phyloP scores from a whole-genome alignment of 2,329 filamentous ascomycete genomes.

The Neopestalotiopsis clavispora region DNA sequence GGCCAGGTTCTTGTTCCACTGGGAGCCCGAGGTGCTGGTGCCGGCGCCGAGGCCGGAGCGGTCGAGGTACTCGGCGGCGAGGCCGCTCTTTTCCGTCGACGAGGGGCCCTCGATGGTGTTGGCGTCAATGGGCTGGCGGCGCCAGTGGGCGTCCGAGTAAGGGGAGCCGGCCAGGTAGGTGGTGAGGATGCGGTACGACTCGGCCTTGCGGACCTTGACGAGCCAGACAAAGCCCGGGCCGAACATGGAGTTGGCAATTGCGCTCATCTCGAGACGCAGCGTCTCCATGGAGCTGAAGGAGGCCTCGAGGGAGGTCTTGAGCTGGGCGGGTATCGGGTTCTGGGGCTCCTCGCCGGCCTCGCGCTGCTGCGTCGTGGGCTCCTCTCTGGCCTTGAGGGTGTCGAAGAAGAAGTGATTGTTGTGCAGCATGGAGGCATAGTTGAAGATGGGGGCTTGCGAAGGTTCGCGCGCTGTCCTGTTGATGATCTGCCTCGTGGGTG shows the following conservation, averaged over 20 bases:
- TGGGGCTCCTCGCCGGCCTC: not conserved
- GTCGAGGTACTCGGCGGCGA: slow-evolving; percentile 44
- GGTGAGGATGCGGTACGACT: slow-evolving; percentile 70
- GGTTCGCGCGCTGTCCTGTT: slow-evolving; percentile 81
- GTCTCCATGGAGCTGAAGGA: slow-evolving; percentile 85
- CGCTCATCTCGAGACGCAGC: slow-evolving; percentile 77
- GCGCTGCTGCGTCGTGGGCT: slow-evolving; percentile 25
- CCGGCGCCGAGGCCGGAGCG: slow-evolving; percentile 37
- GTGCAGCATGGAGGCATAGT: slow-evolving; percentile 94
- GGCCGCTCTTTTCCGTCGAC: slow-evolving; percentile 28
- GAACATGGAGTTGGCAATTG: slow-evolving; percentile 89
- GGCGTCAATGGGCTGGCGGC: slow-evolving; percentile 72
- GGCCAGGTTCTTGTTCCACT: slow-evolving; percentile 43
- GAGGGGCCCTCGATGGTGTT: slow-evolving; percentile 59
- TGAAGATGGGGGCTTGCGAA: slow-evolving; percentile 80
- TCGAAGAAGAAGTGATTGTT: slow-evolving; percentile 89
- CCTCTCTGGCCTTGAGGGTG: slow-evolving; percentile 42
- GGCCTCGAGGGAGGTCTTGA: slow-evolving; percentile 65
- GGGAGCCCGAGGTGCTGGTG: slow-evolving; percentile 26
- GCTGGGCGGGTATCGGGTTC: slow-evolving; percentile 29
- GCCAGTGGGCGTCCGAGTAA: slow-evolving; percentile 83
- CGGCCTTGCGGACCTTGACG: slow-evolving; percentile 59
- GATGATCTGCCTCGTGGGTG: slow-evolving; percentile 69
- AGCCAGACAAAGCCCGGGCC: slow-evolving; percentile 98
- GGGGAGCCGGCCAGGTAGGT: slow-evolving; percentile 94